Base-by-base conservation (phyloP, 148 eudicot genomes). In the Dianthus caryophyllus region DNA sequence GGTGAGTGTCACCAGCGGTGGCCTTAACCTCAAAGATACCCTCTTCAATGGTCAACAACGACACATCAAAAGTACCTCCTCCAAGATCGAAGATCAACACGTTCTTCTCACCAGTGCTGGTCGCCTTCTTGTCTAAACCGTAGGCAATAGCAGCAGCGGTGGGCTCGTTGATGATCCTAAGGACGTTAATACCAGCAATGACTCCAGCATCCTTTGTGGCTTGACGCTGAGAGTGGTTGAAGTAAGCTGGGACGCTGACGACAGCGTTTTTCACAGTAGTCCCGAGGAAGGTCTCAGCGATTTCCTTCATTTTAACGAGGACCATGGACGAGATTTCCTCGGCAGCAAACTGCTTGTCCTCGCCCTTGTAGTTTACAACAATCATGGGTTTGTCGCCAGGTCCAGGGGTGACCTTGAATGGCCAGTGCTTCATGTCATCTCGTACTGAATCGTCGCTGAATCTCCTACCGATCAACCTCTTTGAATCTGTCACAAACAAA, bases 51-150 rank as follows among this genome's bases (percentile, higher is more conserved):
- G 82, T 67, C 6, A 79, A 65, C 20, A 79, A 55, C 12, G 82
- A 79, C 4, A 79, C 82, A 75, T 79, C 82, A 64, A 79, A 79
- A 13, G 82, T 79, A 38, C 82, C 72, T 50, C 76, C 76, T 7
- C 78, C 78, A 46, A 75, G 78, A 69, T 75, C 78, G 9, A 75
- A 75, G 70, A 71, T 67, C 73, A 75, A 31, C 31, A 76, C 82
- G 9, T 75, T 79, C 71, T 75, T 75, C 57, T 72, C 72, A 57
- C 75, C 73, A 38, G 22, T 22, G 36, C 72, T 79, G 16, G 78
- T 67, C 0, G 82, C 78, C 69, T 75, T 79, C 73, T 79, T 69
- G 72, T 68, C 76, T 20, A 76, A 79, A 75, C 82, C 82, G 36
- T 76, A 58, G 15, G 78, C 78, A 64, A 79, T 76, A 24, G 78